Base-by-base conservation (phyloP, 345 rosid genomes). In the Raphanus raphanistrum region DNA sequence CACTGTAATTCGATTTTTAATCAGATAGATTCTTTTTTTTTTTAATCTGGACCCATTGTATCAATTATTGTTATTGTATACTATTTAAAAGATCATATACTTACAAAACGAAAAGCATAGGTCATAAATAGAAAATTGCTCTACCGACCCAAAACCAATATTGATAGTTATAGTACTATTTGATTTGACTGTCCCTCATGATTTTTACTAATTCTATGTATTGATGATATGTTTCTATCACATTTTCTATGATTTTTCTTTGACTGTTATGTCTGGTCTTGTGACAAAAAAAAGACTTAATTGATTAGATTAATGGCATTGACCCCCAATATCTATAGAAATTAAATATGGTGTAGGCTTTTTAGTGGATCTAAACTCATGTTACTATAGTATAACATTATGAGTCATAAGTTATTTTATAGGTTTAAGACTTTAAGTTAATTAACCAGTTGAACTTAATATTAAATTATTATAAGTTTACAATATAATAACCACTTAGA, bases 401-500 rank as follows among this genome's bases (percentile, higher is more conserved):
- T 33, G 3, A 78, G 17, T 48, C 32, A 6, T 16, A 79, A 79
- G 50, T 15, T 33, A 59, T 27, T 6, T 45, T 28, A 58, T 66
- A 41, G 45, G 58, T 38, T 67, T 31, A 25, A 21, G 21, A 21
- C 21, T 21, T 21, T 21, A 21, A 21, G 21, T 21, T 21, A 21
- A 36, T 21, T 21, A 21, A 36, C n/a, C 9, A n/a, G 4, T 15
- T 12, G 31, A 60, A 28, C 13, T 28, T 36, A 38, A 13, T 74
- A 79, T 54, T 12, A 27, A 63, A 55, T 68, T 63, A 55, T 68
- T 63, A 27, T 62, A 29, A 68, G 29, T 6, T 25, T 16, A 66
- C 66, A 71, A 73, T 76, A 79, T 79, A 69, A 71, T 85, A 82
- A 76, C 83, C 75, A 55, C 60, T 78, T 76, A 67, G 83, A 70